Percentiles rank a stretch among this genome's conserved stretches.
Evolutionary conservation across 1,284 basidiomycete species (phyloP).

Genomic region (Bondarzewia mesenterica): DNA sequence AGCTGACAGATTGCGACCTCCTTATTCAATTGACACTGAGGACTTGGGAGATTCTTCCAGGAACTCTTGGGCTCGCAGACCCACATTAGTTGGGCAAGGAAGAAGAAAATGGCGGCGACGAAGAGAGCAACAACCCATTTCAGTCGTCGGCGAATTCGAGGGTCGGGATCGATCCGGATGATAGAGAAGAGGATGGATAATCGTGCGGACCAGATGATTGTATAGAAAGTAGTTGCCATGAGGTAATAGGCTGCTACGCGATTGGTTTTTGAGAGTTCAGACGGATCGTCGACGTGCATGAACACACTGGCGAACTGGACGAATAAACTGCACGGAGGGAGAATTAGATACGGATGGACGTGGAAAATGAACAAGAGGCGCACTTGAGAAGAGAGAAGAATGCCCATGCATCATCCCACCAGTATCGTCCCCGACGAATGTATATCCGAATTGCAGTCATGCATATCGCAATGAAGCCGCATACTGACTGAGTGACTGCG

Average conservation of each 20-base stretch:
- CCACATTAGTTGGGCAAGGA: constrained; percentile 32
- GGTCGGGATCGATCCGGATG: constrained; percentile 34
- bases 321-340: constrained; percentile 14
- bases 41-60: constrained; percentile 27
- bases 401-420: constrained; percentile 30
- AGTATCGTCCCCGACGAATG: constrained; percentile 25
- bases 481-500: constrained; percentile 25
- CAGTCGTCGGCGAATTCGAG: constrained; percentile 17
- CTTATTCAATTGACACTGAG: constrained; percentile 28
- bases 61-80: constrained; percentile 25
- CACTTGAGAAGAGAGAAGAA: constrained; percentile 16
- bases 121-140: constrained; percentile 23
- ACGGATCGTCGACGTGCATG: constrained; percentile 23
- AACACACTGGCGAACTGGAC: constrained; percentile 24
- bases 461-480: constrained; percentile 25
- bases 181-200: constrained; percentile 39
- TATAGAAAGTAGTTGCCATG: constrained; percentile 34
- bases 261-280: constrained; percentile 7
- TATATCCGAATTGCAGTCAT: constrained; percentile 28
- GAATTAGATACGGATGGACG: constrained; percentile 1
- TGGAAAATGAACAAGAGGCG: constrained; percentile 11
- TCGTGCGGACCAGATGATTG: constrained; percentile 37
- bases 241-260: constrained; percentile 34
- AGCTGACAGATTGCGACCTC: constrained; percentile 31
- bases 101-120: constrained; percentile 21